Percentiles rank a stretch among this genome's conserved stretches.
Evolutionary conservation across 1,284 basidiomycete species (phyloP).

Genomic region (Pseudozyma sp.): DNA sequence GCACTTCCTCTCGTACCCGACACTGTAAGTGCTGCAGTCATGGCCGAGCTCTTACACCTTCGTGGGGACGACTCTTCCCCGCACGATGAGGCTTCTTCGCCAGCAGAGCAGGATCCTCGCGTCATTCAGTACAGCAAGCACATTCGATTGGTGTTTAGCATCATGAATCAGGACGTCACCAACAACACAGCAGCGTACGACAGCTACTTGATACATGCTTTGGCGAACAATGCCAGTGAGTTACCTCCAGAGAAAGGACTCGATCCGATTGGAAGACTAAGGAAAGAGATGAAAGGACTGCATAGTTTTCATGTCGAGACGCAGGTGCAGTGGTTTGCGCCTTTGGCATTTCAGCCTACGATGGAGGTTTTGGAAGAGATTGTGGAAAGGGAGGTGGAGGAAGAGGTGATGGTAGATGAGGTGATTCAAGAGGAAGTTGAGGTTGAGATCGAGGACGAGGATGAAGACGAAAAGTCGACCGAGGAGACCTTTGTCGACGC

Average conservation of each 20-base stretch:
- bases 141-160: constrained; percentile 62
- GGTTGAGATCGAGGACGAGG: constrained; percentile 6
- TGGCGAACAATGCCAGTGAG: constrained; percentile 5
- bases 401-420: constrained; percentile 43
- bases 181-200: constrained; percentile 24
- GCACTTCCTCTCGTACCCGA: constrained; percentile 28
- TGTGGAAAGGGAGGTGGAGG: constrained; percentile 37
- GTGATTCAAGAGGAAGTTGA: constrained; percentile 30
- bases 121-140: constrained; percentile 58
- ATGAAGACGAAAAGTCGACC: not conserved
- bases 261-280: constrained; percentile 29
- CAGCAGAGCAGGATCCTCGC: constrained; percentile 44
- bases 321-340: constrained; percentile 91
- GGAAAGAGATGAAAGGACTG: constrained; percentile 69
- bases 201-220: constrained; percentile 28
- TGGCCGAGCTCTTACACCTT: constrained; percentile 27
- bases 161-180: constrained; percentile 63
- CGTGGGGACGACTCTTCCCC: constrained; percentile 17
- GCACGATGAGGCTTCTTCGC: constrained; percentile 3
- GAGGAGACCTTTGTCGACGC: not conserved
- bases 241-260: not conserved
- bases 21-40: constrained; percentile 34
- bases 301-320: constrained; percentile 94
- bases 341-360: constrained; percentile 83
- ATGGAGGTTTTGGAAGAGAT: constrained; percentile 66